These are phyloP conservation scores for Zygnema circumcarinatum DNA, from an alignment of 139 green algal genomes.

Conservation along the genomic window DNA sequence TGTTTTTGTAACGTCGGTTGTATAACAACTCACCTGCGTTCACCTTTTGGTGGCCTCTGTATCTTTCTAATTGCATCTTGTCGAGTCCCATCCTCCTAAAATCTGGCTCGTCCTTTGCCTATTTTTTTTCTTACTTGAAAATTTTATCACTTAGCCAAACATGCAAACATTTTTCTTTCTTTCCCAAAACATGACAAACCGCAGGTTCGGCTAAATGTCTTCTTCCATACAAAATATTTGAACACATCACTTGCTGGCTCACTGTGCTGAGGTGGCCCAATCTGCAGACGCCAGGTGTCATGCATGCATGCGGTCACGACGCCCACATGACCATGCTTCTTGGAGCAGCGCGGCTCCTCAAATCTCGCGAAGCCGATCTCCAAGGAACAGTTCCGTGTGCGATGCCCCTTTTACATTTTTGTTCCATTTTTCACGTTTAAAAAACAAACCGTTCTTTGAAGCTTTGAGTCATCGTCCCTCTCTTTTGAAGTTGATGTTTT, in stretches of 20 bases:
- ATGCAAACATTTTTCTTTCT: no score
- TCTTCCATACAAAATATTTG: constrained; percentile 42
- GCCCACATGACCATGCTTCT: constrained; percentile 61
- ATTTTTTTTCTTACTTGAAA: no score
- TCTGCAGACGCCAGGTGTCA: constrained; percentile 15
- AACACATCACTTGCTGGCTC: constrained; percentile 15
- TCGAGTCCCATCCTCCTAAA: background rate
- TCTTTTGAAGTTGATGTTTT: no score
- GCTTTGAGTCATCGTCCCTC: no score
- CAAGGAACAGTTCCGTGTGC: background rate
- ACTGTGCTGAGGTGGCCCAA: background rate
- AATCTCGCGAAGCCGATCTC: constrained; percentile 3
- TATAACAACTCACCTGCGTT: no score
- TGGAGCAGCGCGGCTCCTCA: constrained; percentile 47
- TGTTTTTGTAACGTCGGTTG: no score
- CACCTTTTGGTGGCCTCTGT: no score
- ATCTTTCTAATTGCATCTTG: constrained; percentile 20
- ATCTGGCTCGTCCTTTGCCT: no score
- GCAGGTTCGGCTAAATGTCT: no score
- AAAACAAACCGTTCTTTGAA: constrained; percentile 1
- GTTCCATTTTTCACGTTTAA: constrained; percentile 1
- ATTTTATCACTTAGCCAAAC: no score
- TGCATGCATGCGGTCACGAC: constrained; percentile 60
- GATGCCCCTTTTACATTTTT: no score
- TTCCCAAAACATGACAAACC: no score